Conservation (phyloP, 371 early-diverging fungal species). For the Rhizopus microsporus region DNA sequence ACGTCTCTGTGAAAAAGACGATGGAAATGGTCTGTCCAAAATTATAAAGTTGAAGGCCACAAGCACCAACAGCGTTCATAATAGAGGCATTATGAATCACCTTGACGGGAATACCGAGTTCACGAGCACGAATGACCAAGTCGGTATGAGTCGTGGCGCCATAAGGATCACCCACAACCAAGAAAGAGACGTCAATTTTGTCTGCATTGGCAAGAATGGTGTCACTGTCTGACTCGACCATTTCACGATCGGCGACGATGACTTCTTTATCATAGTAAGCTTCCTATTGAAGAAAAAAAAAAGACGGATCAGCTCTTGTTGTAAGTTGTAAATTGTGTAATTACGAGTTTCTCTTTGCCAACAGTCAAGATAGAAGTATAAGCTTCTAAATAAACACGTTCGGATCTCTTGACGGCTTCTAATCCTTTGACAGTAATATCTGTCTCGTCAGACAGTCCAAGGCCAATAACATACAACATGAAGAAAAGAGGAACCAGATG, state of each 20-base stretch:
- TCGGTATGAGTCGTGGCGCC: slow-evolving; percentile 99
- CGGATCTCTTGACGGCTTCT: slow-evolving; percentile 86
- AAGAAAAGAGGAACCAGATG: background rate
- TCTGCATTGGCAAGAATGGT: slow-evolving; percentile 89
- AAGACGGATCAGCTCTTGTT: background rate
- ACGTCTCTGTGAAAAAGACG: slow-evolving; percentile 95
- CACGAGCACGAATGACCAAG: slow-evolving; percentile 92
- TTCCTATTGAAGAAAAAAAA: slow-evolving; percentile 55
- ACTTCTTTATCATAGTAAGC: slow-evolving; percentile 86
- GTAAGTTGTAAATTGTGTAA: background rate
- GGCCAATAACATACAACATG: slow-evolving; percentile 29
- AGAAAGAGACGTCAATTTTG: slow-evolving; percentile 87
- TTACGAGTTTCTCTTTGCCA: slow-evolving; percentile 77
- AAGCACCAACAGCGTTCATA: slow-evolving; percentile 98
- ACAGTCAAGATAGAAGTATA: slow-evolving; percentile 97
- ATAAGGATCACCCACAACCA: slow-evolving; percentile 99
- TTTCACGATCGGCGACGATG: slow-evolving; percentile 91
- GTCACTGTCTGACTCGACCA: slow-evolving; percentile 95
- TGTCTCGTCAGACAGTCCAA: slow-evolving; percentile 96
- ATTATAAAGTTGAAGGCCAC: slow-evolving; percentile 98
- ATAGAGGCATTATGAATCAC: slow-evolving; percentile 99
- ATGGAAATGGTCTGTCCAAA: slow-evolving; percentile 99
- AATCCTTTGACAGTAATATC: slow-evolving; percentile 97
- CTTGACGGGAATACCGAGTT: slow-evolving; percentile 81
- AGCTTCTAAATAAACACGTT: slow-evolving; percentile 96